These are phyloP conservation scores for Leishmania amazonensis DNA, from an alignment of 208 protist species.

Conservation along the genomic window DNA sequence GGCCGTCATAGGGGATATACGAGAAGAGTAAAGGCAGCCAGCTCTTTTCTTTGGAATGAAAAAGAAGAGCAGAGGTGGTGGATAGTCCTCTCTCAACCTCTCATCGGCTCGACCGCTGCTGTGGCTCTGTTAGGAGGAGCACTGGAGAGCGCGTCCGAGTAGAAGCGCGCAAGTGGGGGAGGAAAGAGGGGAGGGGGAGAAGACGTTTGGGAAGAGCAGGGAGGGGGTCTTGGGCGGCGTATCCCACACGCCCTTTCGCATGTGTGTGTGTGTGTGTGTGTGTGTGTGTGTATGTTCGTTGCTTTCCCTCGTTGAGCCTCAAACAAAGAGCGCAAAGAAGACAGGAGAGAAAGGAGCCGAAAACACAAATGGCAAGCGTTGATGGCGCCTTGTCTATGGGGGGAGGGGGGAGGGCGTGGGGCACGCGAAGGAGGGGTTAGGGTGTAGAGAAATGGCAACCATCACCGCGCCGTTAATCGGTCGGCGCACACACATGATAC, in stretches of 20 bases:
- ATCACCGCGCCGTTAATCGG: background rate
- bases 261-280: constrained; percentile 1
- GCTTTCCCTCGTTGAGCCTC: background rate
- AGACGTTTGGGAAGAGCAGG: background rate
- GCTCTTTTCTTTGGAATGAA: background rate
- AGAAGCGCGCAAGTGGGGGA: background rate
- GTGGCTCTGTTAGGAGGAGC: background rate
- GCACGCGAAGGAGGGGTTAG: background rate
- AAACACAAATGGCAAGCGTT: too few relatives aligned
- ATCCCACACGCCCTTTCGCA: background rate
- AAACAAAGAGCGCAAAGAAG: background rate
- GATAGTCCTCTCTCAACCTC: background rate
- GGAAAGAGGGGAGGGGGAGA: background rate
- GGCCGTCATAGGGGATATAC: constrained; percentile 44
- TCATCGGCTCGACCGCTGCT: background rate
- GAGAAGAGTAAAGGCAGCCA: constrained; percentile 19
- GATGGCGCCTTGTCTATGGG: background rate
- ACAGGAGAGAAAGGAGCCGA: constrained; percentile 4
- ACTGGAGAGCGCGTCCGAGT: background rate
- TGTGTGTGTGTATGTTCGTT: background rate
- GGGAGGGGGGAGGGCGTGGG: background rate
- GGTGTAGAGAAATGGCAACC: background rate
- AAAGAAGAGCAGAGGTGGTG: background rate
- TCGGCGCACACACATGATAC: background rate
- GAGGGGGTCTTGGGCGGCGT: too few relatives aligned